Percentiles rank a stretch among this genome's conserved stretches.
Conservation (phyloP, 768 basidiomycete genomes). For the Lactifluus pinguis region DNA sequence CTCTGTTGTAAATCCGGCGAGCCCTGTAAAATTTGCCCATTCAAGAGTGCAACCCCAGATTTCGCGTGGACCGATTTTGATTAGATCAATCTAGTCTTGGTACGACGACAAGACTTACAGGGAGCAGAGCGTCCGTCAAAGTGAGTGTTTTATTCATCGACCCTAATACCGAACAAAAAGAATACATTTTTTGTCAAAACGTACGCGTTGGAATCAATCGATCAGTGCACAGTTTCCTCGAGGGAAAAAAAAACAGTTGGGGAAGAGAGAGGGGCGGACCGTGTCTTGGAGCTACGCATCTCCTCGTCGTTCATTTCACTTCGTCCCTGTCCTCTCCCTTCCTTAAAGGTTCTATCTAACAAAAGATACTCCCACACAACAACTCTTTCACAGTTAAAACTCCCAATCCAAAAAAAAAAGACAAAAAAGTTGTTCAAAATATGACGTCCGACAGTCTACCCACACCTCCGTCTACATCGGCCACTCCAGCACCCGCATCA, state of each 20-base stretch:
- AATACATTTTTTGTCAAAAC: neutral
- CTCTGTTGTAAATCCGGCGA: neutral
- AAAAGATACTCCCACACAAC: too few relatives aligned
- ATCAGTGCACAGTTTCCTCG: too few relatives aligned
- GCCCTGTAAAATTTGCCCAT: neutral
- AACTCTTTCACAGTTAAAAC: neutral
- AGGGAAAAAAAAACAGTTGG: too few relatives aligned
- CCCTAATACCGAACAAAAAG: neutral
- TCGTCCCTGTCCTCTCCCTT: too few relatives aligned
- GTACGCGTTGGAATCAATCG: neutral
- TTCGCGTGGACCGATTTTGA: neutral
- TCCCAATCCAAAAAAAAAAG: neutral
- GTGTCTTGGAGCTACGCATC: too few relatives aligned
- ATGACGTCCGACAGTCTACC: conserved; percentile 11
- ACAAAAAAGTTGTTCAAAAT: neutral
- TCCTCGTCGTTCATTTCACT: too few relatives aligned
- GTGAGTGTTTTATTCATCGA: neutral
- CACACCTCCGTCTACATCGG: conserved; percentile 7
- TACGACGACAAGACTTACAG: neutral
- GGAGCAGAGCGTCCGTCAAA: neutral
- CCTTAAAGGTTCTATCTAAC: too few relatives aligned
- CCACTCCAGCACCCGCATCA: neutral
- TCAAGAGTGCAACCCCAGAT: neutral
- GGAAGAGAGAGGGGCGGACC: too few relatives aligned
- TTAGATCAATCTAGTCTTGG: neutral